These are phyloP conservation scores for Phaffia tasmanica DNA, from an alignment of 768 basidiomycete species.

Conservation along the genomic window DNA sequence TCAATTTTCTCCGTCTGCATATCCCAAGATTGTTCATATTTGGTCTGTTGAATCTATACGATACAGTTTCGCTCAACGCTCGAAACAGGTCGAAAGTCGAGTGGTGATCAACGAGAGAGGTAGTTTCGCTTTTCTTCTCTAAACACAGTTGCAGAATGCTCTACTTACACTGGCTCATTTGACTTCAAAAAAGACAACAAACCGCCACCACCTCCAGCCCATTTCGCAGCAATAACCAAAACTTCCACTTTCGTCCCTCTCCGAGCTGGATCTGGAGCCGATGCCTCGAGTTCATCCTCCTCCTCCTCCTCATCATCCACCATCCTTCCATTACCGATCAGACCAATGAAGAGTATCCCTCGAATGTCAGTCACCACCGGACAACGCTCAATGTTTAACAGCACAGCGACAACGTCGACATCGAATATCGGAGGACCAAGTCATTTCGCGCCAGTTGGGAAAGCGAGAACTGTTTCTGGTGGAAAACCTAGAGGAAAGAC, in stretches of 20 bases:
- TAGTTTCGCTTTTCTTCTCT: constrained; percentile 30
- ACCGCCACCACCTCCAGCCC: constrained; percentile 48
- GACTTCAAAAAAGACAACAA: constrained; percentile 44
- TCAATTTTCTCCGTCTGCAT: neutral
- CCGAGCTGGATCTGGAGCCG: too few relatives aligned
- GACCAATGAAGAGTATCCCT: too few relatives aligned
- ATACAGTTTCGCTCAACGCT: constrained; percentile 65
- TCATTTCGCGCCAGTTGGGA: too few relatives aligned
- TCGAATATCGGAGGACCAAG: too few relatives aligned
- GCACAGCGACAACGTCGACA: too few relatives aligned
- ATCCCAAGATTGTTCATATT: neutral
- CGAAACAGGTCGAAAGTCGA: constrained; percentile 77
- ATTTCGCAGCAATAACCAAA: constrained; percentile 51
- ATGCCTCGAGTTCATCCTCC: too few relatives aligned
- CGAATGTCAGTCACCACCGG: too few relatives aligned
- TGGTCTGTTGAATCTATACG: neutral
- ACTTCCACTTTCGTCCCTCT: neutral
- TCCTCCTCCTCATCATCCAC: too few relatives aligned
- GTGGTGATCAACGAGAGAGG: constrained; percentile 68
- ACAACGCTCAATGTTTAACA: too few relatives aligned
- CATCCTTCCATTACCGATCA: too few relatives aligned
- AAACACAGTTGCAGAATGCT: neutral
- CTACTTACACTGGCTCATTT: neutral
- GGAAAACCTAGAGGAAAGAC: too few relatives aligned
- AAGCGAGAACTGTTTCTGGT: too few relatives aligned